These are phyloP conservation scores for Phytophthora citrophthora DNA, from an alignment of 352 stramenopile genomes.

Conservation along the genomic window DNA sequence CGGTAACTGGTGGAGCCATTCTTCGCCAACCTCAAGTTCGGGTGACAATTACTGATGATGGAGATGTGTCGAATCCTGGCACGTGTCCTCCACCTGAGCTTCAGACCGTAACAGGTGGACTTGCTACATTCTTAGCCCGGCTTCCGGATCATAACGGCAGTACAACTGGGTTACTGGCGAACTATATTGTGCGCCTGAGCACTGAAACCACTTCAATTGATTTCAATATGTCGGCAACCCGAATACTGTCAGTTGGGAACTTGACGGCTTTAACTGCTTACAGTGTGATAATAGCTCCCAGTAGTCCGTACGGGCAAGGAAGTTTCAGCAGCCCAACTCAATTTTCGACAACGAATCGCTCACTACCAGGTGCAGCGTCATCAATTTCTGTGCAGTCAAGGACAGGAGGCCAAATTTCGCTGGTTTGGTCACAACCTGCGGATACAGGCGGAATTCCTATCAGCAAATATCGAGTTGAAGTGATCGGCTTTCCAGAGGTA, in stretches of 20 bases:
- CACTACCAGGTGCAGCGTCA: slow-evolving; percentile 37
- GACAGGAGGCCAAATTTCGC: slow-evolving; percentile 47
- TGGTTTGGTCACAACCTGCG: slow-evolving; percentile 50
- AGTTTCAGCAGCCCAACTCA: slow-evolving; percentile 36
- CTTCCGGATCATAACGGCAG: slow-evolving; percentile 64
- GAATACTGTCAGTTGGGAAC: slow-evolving; percentile 27
- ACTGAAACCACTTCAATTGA: slow-evolving; percentile 15
- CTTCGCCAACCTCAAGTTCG: slow-evolving; percentile 12
- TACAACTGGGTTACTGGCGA: slow-evolving; percentile 32
- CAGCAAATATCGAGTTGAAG: slow-evolving; percentile 66
- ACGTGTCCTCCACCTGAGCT: slow-evolving; percentile 27
- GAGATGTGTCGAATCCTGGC: slow-evolving; percentile 48
- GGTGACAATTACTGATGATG: slow-evolving; percentile 65
- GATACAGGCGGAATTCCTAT: slow-evolving; percentile 63
- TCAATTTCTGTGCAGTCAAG: slow-evolving; percentile 24
- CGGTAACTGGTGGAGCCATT: slow-evolving; percentile 34
- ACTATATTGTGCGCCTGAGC: slow-evolving; percentile 46
- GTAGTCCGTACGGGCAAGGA: slow-evolving; percentile 36
- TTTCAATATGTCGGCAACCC: slow-evolving; percentile 14
- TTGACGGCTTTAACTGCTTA: slow-evolving; percentile 48
- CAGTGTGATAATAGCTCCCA: slow-evolving; percentile 45
- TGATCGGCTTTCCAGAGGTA: slow-evolving; percentile 18
- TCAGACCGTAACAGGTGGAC: slow-evolving; percentile 45
- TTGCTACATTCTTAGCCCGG: slow-evolving; percentile 32
- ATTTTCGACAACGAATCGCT: slow-evolving; percentile 50